Evolutionary conservation across 2,329 filamentous ascomycete genomes (phyloP).

Genomic region (Diaporthe nobilis): DNA sequence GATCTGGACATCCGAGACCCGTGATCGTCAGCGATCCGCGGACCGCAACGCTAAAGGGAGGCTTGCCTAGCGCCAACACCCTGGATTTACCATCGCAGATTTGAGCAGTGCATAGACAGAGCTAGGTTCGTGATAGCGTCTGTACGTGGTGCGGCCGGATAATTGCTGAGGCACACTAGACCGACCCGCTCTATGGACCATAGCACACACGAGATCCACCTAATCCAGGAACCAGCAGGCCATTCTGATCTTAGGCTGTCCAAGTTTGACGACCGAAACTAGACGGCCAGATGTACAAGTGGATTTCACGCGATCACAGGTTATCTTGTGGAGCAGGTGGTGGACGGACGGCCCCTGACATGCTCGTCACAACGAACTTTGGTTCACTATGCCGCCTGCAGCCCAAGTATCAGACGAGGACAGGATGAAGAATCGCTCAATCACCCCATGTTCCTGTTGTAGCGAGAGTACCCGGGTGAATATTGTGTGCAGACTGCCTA

Average conservation of each 20-base stretch:
- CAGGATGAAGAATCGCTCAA: not conserved
- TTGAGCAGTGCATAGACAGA: slow-evolving; percentile 10
- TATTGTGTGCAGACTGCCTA: not conserved
- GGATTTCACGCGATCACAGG: not conserved
- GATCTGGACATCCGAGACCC: slow-evolving; percentile 4
- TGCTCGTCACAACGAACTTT: not conserved
- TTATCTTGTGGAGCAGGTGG: not conserved
- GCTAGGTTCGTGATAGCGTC: slow-evolving; percentile 5
- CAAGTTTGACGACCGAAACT: not conserved
- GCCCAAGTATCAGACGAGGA: not conserved
- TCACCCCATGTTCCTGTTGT: not conserved
- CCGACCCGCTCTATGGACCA: not conserved
- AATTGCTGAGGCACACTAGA: slow-evolving; percentile 10
- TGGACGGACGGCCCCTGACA: not conserved
- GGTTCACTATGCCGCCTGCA: not conserved
- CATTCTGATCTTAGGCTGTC: not conserved
- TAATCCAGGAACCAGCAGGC: not conserved
- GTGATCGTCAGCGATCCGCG: slow-evolving; percentile 12
- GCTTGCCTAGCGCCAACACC: not conserved
- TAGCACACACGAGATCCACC: not conserved
- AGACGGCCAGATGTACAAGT: not conserved
- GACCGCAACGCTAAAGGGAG: slow-evolving; percentile 5
- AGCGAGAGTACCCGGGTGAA: not conserved
- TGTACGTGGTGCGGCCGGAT: not conserved
- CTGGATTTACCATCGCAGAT: not conserved